Evolutionary conservation across 2,329 filamentous ascomycete genomes (phyloP).

Genomic region (Trichoderma cornu-damae): DNA sequence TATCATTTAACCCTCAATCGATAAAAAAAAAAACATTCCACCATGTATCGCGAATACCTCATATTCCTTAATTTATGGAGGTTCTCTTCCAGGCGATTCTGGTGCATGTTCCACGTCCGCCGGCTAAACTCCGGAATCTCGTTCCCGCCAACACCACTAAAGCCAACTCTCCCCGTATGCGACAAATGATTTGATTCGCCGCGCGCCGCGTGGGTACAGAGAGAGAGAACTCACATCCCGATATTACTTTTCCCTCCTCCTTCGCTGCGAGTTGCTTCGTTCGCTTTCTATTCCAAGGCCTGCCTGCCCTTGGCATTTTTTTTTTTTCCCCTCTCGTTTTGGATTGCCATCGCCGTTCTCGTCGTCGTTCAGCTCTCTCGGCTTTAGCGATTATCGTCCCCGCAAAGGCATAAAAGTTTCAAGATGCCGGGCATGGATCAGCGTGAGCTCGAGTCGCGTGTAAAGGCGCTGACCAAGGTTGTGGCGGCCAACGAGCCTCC

Average conservation of each 20-base stretch:
- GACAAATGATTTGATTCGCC: conserved; percentile 12
- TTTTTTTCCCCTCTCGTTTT: neutral
- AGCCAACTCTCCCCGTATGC: conserved; percentile 3
- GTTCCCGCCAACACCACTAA: neutral
- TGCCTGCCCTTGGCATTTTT: neutral
- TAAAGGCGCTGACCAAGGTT: conserved; percentile 77
- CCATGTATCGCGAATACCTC: too few relatives aligned
- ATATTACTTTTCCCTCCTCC: neutral
- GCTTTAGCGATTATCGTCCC: neutral
- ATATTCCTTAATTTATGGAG: too few relatives aligned
- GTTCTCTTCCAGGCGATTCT: too few relatives aligned
- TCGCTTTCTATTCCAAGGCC: neutral
- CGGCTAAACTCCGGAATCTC: neutral
- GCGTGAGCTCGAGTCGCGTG: conserved; percentile 71
- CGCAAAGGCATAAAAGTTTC: neutral
- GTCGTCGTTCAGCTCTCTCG: neutral
- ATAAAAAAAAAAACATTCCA: too few relatives aligned
- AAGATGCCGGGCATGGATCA: conserved; percentile 57
- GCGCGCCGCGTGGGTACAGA: conserved; percentile 7
- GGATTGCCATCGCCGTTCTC: neutral
- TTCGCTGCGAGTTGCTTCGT: neutral
- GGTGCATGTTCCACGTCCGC: too few relatives aligned
- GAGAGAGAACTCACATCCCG: conserved; percentile 2
- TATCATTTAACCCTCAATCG: too few relatives aligned
- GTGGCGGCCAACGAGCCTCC: conserved; percentile 68